These are phyloP conservation scores for Botrytis elliptica DNA, from an alignment of 2,329 filamentous ascomycete species.

Conservation along the genomic window DNA sequence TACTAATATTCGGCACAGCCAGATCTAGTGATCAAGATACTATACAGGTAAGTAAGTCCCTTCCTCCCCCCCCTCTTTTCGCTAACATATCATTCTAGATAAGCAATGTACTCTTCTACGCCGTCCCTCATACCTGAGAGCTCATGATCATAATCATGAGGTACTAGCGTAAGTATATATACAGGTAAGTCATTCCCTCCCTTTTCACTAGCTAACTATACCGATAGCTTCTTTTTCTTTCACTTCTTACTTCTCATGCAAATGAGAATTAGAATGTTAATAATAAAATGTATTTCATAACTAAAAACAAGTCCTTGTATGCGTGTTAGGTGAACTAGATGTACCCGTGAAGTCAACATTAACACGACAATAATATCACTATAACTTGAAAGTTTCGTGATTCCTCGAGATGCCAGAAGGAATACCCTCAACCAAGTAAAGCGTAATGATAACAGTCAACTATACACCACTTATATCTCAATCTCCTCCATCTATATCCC, in stretches of 20 bases:
- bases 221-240: background rate
- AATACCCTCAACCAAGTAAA: too few species aligned
- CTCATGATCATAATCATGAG: background rate
- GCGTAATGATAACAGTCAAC: too few species aligned
- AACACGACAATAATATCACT: background rate
- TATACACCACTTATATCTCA: too few species aligned
- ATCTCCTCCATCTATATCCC: too few species aligned
- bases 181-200: background rate
- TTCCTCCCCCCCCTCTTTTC: too few species aligned
- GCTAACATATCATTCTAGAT: too few species aligned
- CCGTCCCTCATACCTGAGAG: background rate
- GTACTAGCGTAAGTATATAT: background rate
- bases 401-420: background rate
- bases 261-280: background rate
- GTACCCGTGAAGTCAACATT: background rate
- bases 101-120: background rate
- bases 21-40: accelerated
- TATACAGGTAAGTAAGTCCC: too few species aligned
- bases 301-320: background rate
- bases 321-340: background rate
- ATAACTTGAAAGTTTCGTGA: background rate
- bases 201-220: too few species aligned
- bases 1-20: too few species aligned
- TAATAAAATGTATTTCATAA: background rate
- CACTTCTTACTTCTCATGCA: background rate